Evolutionary conservation across 768 basidiomycete species (phyloP), one percentile per base, ranked within the genome.

Genomic region (Cystofilobasidium bisporidii): DNA sequence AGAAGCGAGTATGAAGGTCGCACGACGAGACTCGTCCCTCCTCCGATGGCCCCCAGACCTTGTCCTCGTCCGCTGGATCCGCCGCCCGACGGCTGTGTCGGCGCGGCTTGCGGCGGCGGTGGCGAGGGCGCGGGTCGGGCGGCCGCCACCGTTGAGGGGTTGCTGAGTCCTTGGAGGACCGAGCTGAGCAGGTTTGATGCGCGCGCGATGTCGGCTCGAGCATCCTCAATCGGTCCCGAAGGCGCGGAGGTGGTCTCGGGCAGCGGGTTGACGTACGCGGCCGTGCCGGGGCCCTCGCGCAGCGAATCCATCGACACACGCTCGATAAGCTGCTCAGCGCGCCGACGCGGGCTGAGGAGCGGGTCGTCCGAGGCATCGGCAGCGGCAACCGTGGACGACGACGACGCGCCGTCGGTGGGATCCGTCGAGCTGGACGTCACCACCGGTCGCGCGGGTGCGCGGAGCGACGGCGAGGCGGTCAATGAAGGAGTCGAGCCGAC

Each of bases 211-310:
- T 53, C 43, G 43, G 40, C 40, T 9, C 17, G 40, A 17, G 17
- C 40, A 9, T 43, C 17, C 43, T 43, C 8, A 15, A 17, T 17
- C 17, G 26, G 53, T 22, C 28, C 53, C 4, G n/a, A n/a, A 17
- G 26, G 4, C 9, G 28, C 26, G 28, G 14, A 28, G 26, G 53
- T 10, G 3, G 53, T 17, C 4, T 48, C 47, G 5, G 53, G 53
- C 17, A 56, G 30, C 15, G 53, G 53, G 30, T 56, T 56, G 53
- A 56, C 53, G 18, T 56, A 56, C 11, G 53, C 53, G 12, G 53
- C 53, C 26, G 53, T 56, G 26, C 53, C 53, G 28, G 32, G 53
- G 15, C 53, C 53, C 5, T 9, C 1, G 30, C 53, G 53, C 28
- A 56, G 53, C 28, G 53, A 56, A 2, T 56, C 53, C 28, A 56